Evolutionary conservation across 148 eudicot genomes (phyloP), one percentile per base, ranked within the genome.

Genomic region (Heliamphora exappendiculata): DNA sequence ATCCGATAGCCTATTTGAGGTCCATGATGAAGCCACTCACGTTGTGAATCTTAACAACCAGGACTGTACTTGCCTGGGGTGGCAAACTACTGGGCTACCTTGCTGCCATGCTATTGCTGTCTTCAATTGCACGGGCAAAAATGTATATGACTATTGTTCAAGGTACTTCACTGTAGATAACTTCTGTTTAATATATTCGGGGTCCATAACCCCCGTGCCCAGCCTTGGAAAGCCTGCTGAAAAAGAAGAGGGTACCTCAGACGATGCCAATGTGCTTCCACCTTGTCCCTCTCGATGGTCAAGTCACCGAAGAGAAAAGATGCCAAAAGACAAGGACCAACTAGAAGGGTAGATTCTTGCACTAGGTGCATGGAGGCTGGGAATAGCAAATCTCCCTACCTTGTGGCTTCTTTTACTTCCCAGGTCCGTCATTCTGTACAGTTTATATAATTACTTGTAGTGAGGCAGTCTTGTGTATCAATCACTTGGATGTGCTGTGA

Each of bases 81-180:
- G 90, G 90, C 79, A 83, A 78, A 79, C 76, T 47, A 55, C 71
- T 6, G 81, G 86, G 22, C 45, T 85, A 16, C 90, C 90, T 7
- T 87, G 90, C 63, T 79, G 80, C 63, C 90, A 87, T 54, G 90
- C 88, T 20, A 75, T 87, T 75, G 90, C 84, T 0, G 90, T 84
- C 17, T 83, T 83, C 66, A 85, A 54, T 22, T 69, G n/a, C 57
- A 81, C 77, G 0, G 59, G 79, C 9, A 87, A 34, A 67, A 76
- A 29, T 11, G 39, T 76, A 5, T 85, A 85, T 45, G 86, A 87
- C 31, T 85, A 74, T 71, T 87, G 87, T 58, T 77, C 90, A 20
- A 81, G 33, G 59, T 72, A 79, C 67, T 83, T 81, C 70, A 87
- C 86, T 0, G 86, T 54, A 20, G 86, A 87, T 47, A 85, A 73